Percentiles rank a stretch among this genome's conserved stretches.
These are phyloP conservation scores for Trametes meyenii DNA, from an alignment of 768 basidiomycete species.

Conservation along the genomic window DNA sequence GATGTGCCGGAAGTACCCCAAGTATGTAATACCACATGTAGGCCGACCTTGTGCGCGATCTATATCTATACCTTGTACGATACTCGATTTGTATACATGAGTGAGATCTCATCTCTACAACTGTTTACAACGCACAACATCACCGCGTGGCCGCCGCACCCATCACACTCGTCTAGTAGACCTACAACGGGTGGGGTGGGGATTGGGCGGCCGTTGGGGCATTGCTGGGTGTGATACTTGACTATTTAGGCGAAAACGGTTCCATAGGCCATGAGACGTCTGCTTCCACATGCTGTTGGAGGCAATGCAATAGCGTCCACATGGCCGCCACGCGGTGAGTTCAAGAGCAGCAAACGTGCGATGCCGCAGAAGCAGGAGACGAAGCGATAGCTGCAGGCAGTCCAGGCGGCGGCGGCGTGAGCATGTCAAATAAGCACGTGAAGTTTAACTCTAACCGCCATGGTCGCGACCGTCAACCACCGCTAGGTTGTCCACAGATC, in stretches of 20 bases:
- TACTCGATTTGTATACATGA: constrained; percentile 2
- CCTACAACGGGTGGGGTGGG: constrained; percentile 20
- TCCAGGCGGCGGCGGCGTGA: neutral
- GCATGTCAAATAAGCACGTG: neutral
- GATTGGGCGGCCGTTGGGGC: constrained; percentile 6
- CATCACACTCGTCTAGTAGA: constrained; percentile 19
- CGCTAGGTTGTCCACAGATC: neutral
- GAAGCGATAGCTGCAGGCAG: neutral
- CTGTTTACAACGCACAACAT: constrained; percentile 10
- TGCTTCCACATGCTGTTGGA: no score
- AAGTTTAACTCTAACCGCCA: constrained; percentile 14
- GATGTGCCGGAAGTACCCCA: constrained; percentile 12
- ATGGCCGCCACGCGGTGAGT: neutral
- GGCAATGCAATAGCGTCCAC: neutral
- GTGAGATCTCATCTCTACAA: constrained; percentile 16
- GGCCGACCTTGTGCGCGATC: constrained; percentile 3
- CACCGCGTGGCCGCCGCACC: constrained; percentile 19
- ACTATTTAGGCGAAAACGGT: neutral
- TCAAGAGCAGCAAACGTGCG: neutral
- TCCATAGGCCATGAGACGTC: neutral
- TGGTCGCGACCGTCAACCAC: neutral
- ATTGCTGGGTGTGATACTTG: neutral
- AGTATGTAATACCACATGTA: constrained; percentile 18
- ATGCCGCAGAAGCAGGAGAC: neutral
- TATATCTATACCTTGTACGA: constrained; percentile 19